Base-by-base conservation (phyloP, 305 asterid species). In the Coffea humblotiana region DNA sequence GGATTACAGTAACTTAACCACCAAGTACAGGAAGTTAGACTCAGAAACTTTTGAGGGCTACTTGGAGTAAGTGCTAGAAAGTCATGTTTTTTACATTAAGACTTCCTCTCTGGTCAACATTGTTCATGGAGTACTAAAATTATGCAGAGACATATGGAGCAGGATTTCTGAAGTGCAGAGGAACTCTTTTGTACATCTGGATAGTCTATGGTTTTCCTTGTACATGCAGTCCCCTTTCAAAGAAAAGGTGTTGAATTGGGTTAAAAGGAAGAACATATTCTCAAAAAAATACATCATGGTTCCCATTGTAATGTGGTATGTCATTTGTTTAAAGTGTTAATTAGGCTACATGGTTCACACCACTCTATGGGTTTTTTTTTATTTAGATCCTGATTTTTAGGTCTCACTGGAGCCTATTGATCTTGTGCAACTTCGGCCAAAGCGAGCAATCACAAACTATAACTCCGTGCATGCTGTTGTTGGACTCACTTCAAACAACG, bases 351-450 rank as follows among this genome's bases (percentile, higher is more conserved):
- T 61, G 25, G 40, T 61, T 45, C 25, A 3, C 4, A 29, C 60
- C 7, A 6, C 2, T 0, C 43, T 25, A n/a, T 60, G 47, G 25
- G 16, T 8, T n/a, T 76, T 18, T n/a, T 32, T 45, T 40, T 7
- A 73, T 12, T 63, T 49, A 76, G 29, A 61, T 75, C 19, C 49
- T 43, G 37, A 83, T 78, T 76, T 72, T 68, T 78, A 91, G 95
- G 92, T 77, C 51, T 63, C 92, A 90, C 68, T 89, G 93, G 95
- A 87, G 83, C 84, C 95, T 91, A 65, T 80, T 91, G 81, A 87
- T 91, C 85, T 85, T 88, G 45, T 91, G 91, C 77, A 83, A 91
- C 85, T 76, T 91, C n/a, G 90, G 85, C 1, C 85, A 80, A 86
- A 84, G 84, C 75, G 47, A 58, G 16, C 56, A 79, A 60, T 83